phyloP scores from a whole-genome alignment of 164 flowering plant genomes.

The Stephania japonica region DNA sequence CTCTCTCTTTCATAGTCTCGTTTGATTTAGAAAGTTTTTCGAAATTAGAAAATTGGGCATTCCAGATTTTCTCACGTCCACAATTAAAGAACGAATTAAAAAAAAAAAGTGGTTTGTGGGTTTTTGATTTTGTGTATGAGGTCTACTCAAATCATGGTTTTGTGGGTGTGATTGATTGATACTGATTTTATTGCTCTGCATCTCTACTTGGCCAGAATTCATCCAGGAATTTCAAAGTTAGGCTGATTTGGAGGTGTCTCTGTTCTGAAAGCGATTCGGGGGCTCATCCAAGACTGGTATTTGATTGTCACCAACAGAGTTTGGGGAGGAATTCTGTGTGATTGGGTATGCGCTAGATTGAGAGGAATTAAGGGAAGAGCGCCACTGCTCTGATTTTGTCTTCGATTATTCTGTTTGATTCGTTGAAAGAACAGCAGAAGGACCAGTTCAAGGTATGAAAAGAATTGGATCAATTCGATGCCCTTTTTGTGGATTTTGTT shows the following conservation, averaged over 20 bases:
- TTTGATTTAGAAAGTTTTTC: too few relatives aligned
- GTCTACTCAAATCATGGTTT: conserved; percentile 14
- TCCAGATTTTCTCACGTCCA: background rate
- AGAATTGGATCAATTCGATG: too few relatives aligned
- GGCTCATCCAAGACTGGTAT: background rate
- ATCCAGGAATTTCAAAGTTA: background rate
- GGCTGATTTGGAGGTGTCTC: background rate
- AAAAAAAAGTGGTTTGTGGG: background rate
- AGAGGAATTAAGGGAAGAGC: background rate
- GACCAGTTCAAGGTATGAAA: too few relatives aligned
- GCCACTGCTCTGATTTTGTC: background rate
- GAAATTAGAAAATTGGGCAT: too few relatives aligned
- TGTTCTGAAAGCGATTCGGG: conserved; percentile 18
- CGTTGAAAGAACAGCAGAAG: too few relatives aligned
- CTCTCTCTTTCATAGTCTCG: too few relatives aligned
- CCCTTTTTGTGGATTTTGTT: too few relatives aligned
- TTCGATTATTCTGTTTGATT: too few relatives aligned
- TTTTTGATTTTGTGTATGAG: background rate
- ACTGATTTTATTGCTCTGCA: too few relatives aligned
- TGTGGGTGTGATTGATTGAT: background rate
- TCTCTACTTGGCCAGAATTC: conserved; percentile 7
- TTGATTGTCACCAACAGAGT: background rate
- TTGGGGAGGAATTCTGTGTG: background rate
- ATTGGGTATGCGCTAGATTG: background rate
- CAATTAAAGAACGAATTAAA: background rate